Percentiles rank a stretch among this genome's conserved stretches.
Conservation (phyloP, 1,284 basidiomycete genomes). For the Psilocybe mexicana region DNA sequence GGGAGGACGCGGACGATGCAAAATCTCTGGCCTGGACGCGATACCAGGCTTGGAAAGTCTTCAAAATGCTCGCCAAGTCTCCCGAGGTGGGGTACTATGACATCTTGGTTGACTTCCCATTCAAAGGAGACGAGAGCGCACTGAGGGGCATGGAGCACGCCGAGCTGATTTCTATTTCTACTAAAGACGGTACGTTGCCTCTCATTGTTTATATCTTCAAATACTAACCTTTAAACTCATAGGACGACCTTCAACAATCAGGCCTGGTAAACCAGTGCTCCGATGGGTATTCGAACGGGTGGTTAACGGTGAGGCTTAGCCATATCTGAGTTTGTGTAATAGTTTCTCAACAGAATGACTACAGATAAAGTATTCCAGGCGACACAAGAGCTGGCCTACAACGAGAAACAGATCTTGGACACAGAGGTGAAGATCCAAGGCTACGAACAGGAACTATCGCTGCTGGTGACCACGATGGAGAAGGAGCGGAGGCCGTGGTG, state of each 20-base stretch:
- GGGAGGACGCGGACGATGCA: constrained; percentile 87
- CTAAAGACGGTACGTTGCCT: constrained; percentile 59
- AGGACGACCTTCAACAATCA: constrained; percentile 85
- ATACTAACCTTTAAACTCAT: constrained; percentile 1
- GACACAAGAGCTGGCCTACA: constrained; percentile 79
- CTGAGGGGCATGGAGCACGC: constrained; percentile 88
- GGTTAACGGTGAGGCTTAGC: constrained; percentile 58
- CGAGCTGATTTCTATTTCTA: constrained; percentile 83
- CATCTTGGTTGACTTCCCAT: constrained; percentile 81
- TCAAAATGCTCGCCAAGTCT: constrained; percentile 72
- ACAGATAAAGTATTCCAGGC: constrained; percentile 78
- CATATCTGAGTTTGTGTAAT: background rate
- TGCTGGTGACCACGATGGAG: constrained; percentile 59
- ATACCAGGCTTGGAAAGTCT: constrained; percentile 86
- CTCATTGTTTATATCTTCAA: background rate
- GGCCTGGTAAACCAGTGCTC: constrained; percentile 90
- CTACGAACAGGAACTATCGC: constrained; percentile 77
- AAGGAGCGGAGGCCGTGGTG: constrained; percentile 49
- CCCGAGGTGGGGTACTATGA: constrained; percentile 86
- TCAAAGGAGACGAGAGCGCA: constrained; percentile 87
- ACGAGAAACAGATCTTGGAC: constrained; percentile 69
- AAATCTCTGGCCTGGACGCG: constrained; percentile 83
- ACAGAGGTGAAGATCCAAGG: constrained; percentile 67
- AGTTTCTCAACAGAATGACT: constrained; percentile 1
- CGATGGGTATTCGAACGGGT: constrained; percentile 83